Evolutionary conservation across 345 rosid genomes (phyloP).

Genomic region (Bruguiera parviflora): DNA sequence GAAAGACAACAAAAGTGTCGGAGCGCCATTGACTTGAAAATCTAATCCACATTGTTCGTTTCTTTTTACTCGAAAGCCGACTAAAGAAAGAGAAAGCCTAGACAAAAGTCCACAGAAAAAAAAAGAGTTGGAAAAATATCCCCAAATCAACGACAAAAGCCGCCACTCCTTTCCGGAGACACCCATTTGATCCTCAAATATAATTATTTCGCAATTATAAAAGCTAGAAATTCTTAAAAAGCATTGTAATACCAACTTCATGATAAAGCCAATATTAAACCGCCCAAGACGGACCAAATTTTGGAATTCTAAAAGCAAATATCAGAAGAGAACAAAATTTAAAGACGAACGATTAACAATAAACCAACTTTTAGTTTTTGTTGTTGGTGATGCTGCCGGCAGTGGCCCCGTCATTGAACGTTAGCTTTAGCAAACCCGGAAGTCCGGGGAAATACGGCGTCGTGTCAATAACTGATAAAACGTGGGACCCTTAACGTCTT

Average conservation of each 20-base stretch:
- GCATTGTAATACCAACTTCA: not conserved
- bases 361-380: not conserved
- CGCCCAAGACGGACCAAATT: not conserved
- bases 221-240: not conserved
- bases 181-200: not conserved
- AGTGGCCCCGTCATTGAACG: no score
- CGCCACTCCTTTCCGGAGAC: not conserved
- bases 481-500: no score
- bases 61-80: not conserved
- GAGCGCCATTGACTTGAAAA: constrained; percentile 26
- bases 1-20: not conserved
- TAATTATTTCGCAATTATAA: constrained; percentile 19
- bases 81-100: not conserved
- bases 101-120: no score
- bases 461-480: not conserved
- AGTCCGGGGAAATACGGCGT: not conserved
- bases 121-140: no score
- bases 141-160: not conserved
- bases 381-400: not conserved
- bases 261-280: constrained; percentile 1
- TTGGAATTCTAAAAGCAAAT: not conserved
- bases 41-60: constrained; percentile 15
- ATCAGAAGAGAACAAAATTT: not conserved
- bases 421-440: not conserved
- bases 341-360: not conserved